Evolutionary conservation across 768 basidiomycete genomes (phyloP).

Genomic region (Gymnopilus dilepis): DNA sequence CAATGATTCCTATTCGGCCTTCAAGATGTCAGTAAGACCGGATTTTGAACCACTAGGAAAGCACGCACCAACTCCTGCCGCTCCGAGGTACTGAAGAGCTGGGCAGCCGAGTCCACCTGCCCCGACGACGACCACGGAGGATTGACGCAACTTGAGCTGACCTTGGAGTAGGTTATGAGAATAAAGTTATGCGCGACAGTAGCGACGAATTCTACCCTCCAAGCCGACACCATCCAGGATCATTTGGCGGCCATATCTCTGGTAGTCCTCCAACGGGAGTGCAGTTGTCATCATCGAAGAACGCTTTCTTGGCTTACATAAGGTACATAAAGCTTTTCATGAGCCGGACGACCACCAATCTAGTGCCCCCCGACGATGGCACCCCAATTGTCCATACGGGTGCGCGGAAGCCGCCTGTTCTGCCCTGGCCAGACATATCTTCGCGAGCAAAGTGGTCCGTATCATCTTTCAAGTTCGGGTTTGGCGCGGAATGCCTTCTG

Average conservation of each 20-base stretch:
- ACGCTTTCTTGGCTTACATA: slow-evolving; percentile 21
- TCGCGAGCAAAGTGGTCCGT: slow-evolving; percentile 93
- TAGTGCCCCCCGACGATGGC: slow-evolving; percentile 20
- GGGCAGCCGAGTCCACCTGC: slow-evolving; percentile 98
- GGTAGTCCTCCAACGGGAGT: slow-evolving; percentile 71
- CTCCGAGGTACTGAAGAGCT: slow-evolving; percentile 90
- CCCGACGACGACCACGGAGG: slow-evolving; percentile 87
- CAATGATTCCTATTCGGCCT: slow-evolving; percentile 88
- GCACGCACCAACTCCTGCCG: slow-evolving; percentile 84
- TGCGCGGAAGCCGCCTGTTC: slow-evolving; percentile 49
- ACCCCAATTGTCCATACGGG: slow-evolving; percentile 43
- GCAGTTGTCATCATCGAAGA: slow-evolving; percentile 23
- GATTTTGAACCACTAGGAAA: not conserved
- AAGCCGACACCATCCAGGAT: slow-evolving; percentile 89
- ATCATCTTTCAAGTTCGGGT: slow-evolving; percentile 95
- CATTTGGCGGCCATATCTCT: slow-evolving; percentile 96
- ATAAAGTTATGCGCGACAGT: not conserved
- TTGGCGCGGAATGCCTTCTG: slow-evolving; percentile 89
- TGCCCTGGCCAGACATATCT: slow-evolving; percentile 86
- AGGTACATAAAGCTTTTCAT: not conserved
- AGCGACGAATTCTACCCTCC: slow-evolving; percentile 56
- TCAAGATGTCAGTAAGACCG: slow-evolving; percentile 12
- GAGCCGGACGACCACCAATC: slow-evolving; percentile 11
- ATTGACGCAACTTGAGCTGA: slow-evolving; percentile 78
- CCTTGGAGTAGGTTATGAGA: slow-evolving; percentile 48